A percentile compares a stretch with the other conserved stretches of the same genome.
phyloP scores from a whole-genome alignment of 192 early-diverging fungal genomes.

The Helicostylum pulchrum region DNA sequence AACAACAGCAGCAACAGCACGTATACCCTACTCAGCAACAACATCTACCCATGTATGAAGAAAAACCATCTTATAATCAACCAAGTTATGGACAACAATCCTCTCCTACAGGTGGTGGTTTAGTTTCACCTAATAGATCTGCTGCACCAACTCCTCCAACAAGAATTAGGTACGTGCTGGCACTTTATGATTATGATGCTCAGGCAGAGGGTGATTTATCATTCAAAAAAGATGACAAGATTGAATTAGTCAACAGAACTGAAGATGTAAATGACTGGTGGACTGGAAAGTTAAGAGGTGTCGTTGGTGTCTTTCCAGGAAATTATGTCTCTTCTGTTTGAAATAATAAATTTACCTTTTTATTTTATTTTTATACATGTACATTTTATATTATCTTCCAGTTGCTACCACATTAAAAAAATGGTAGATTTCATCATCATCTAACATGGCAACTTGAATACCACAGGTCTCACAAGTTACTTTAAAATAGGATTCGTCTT shows the following conservation, averaged over 20 bases:
- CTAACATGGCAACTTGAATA: slow-evolving; percentile 60
- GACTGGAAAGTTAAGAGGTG: slow-evolving; percentile 67
- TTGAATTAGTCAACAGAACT: slow-evolving; percentile 65
- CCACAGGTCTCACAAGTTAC: slow-evolving; percentile 58
- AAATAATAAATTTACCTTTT: background rate
- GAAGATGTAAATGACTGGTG: slow-evolving; percentile 72
- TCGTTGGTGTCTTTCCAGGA: slow-evolving; percentile 71
- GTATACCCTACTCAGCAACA: background rate
- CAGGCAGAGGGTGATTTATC: slow-evolving; percentile 69
- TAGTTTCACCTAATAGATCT: background rate
- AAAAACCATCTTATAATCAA: background rate
- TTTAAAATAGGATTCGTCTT: slow-evolving; percentile 43
- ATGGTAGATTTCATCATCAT: slow-evolving; percentile 66
- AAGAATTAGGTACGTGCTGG: slow-evolving; percentile 50
- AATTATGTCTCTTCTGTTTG: slow-evolving; percentile 17
- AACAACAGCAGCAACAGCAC: background rate
- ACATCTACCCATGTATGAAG: background rate
- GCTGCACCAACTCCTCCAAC: slow-evolving; percentile 35
- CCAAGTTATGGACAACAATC: background rate
- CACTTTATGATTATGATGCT: slow-evolving; percentile 77
- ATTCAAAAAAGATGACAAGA: slow-evolving; percentile 67
- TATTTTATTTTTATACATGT: background rate
- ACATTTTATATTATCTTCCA: slow-evolving; percentile 6
- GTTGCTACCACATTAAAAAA: slow-evolving; percentile 64
- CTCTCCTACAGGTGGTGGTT: background rate